These are phyloP conservation scores for Dactylella cylindrospora DNA, from an alignment of 2,329 filamentous ascomycete species.

Conservation along the genomic window DNA sequence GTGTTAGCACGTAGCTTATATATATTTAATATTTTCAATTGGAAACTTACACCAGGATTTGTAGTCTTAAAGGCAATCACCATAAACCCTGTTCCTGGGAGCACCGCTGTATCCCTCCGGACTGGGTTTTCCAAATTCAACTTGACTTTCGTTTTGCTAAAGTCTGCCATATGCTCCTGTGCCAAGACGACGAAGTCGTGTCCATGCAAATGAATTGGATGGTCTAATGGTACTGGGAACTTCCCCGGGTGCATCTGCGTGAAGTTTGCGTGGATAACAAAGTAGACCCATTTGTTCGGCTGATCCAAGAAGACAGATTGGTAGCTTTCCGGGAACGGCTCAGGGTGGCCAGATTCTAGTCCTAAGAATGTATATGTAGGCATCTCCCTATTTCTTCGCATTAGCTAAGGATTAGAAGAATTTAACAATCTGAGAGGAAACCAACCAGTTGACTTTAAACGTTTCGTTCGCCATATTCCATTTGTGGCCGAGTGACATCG, in stretches of 20 bases:
- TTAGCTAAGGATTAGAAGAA: constrained; percentile 4
- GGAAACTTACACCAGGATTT: constrained; percentile 55
- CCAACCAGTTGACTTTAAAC: constrained; percentile 27
- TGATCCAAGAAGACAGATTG: constrained; percentile 63
- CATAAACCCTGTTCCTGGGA: constrained; percentile 55
- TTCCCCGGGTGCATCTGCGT: constrained; percentile 9
- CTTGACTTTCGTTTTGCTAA: constrained; percentile 1
- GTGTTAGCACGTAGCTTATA: neutral
- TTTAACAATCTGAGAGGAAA: neutral
- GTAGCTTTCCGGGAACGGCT: constrained; percentile 50
- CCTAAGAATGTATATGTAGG: constrained; percentile 32
- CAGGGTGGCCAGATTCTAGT: neutral
- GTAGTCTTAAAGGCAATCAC: constrained; percentile 58
- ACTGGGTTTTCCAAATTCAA: constrained; percentile 55
- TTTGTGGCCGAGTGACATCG: constrained; percentile 2
- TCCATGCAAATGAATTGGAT: constrained; percentile 59
- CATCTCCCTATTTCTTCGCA: constrained; percentile 6
- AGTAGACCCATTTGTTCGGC: constrained; percentile 51
- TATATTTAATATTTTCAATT: neutral
- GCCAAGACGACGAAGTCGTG: constrained; percentile 56
- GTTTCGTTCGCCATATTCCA: constrained; percentile 30
- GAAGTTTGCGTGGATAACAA: constrained; percentile 50
- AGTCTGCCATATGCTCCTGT: constrained; percentile 25
- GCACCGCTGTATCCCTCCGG: constrained; percentile 59
- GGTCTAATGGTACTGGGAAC: constrained; percentile 47